Percentiles rank a stretch among this genome's conserved stretches.
Evolutionary conservation across 345 rosid genomes (phyloP).

Genomic region (Citrus reticulata): DNA sequence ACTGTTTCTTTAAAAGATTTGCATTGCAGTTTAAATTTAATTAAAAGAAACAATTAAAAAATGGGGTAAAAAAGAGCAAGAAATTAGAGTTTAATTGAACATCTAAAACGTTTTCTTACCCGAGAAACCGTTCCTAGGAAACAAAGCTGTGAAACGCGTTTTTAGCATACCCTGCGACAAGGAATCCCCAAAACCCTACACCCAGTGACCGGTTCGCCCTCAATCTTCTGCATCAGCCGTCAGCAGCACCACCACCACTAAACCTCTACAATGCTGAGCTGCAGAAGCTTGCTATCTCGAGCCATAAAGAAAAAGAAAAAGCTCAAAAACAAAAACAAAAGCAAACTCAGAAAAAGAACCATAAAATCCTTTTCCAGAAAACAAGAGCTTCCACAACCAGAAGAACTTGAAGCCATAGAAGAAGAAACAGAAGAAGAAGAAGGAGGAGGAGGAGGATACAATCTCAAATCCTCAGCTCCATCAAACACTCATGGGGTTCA

Average conservation of each 20-base stretch:
- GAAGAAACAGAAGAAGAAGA: conserved; percentile 33
- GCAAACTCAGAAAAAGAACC: conserved; percentile 20
- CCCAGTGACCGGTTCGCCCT: background rate
- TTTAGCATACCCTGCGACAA: background rate
- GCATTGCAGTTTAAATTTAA: too few relatives aligned
- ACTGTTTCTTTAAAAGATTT: too few relatives aligned
- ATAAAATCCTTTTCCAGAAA: conserved; percentile 2
- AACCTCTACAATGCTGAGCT: conserved; percentile 32
- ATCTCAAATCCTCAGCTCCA: conserved; percentile 52
- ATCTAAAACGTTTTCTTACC: background rate
- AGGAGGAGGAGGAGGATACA: conserved; percentile 50
- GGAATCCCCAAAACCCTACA: background rate
- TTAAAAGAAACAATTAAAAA: too few relatives aligned
- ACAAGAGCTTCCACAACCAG: conserved; percentile 10
- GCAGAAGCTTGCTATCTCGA: conserved; percentile 29
- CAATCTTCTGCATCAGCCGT: background rate
- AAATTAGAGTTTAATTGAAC: too few relatives aligned
- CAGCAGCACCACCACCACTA: background rate
- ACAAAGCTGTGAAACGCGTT: background rate
- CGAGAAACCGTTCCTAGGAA: background rate
- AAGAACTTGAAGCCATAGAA: conserved; percentile 25
- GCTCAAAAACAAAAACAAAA: background rate
- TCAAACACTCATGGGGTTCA: conserved; percentile 67
- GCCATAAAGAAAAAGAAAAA: conserved; percentile 25
- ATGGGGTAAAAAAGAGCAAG: too few relatives aligned